Evolutionary conservation across 169 alveolate genomes (phyloP).

Genomic region (Cryptosporidium bovis): DNA sequence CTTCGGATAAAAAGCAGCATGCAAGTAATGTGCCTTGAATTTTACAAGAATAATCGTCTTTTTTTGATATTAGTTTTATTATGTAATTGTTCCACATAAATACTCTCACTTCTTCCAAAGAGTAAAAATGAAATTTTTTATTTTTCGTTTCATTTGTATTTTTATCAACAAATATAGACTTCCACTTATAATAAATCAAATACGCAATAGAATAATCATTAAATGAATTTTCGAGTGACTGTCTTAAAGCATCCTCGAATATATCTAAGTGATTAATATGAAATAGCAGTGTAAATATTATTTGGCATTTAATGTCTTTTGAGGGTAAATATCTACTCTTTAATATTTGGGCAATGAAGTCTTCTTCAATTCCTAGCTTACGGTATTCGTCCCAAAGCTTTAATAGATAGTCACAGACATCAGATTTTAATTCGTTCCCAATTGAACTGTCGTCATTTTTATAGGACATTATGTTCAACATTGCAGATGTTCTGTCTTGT

Average conservation of each 20-base stretch:
- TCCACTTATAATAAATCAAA: slow-evolving; percentile 21
- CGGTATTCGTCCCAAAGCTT: slow-evolving; percentile 46
- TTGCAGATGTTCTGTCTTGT: slow-evolving; percentile 8
- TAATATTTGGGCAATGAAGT: slow-evolving; percentile 2
- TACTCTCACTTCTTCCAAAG: slow-evolving; percentile 2
- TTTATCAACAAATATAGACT: slow-evolving; percentile 5
- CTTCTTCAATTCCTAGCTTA: slow-evolving; percentile 5
- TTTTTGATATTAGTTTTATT: background rate
- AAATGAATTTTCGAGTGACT: background rate
- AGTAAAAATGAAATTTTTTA: background rate
- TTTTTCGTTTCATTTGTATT: background rate
- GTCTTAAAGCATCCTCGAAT: slow-evolving; percentile 11
- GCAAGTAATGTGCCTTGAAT: slow-evolving; percentile 25
- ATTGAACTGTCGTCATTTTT: background rate
- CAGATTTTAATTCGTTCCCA: background rate
- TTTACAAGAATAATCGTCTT: background rate
- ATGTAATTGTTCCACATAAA: slow-evolving; percentile 26
- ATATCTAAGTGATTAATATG: background rate
- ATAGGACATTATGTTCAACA: slow-evolving; percentile 36
- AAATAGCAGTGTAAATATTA: slow-evolving; percentile 2
- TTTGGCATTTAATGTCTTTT: slow-evolving; percentile 8
- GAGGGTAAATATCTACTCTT: slow-evolving; percentile 39
- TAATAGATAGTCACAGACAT: background rate
- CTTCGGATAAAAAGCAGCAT: slow-evolving; percentile 2
- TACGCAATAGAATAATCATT: slow-evolving; percentile 14